A percentile compares a stretch with the other conserved stretches of the same genome.
Evolutionary conservation across 805 yeast genomes (phyloP).

Genomic region (Cyberlindnera veronae): DNA sequence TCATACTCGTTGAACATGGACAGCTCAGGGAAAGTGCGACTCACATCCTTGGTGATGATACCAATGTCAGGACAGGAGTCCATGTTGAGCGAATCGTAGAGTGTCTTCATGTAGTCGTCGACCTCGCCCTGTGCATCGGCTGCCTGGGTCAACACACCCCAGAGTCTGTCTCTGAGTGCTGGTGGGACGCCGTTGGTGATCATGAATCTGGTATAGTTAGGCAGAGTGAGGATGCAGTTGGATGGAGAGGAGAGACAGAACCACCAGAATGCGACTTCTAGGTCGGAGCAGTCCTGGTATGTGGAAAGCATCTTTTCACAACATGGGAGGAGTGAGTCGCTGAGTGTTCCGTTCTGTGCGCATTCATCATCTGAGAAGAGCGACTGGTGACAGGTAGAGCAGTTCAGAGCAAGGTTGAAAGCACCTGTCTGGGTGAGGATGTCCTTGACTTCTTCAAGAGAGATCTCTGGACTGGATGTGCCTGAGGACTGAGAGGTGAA

Average conservation of each 20-base stretch:
- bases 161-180: slow-evolving; percentile 39
- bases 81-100: slow-evolving; percentile 36
- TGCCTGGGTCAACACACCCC: slow-evolving; percentile 35
- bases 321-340: slow-evolving; percentile 18
- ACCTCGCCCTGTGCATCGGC: slow-evolving; percentile 21
- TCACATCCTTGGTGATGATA: slow-evolving; percentile 53
- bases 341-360: slow-evolving; percentile 17
- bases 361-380: slow-evolving; percentile 24
- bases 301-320: slow-evolving; percentile 19
- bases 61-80: slow-evolving; percentile 41
- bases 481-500: slow-evolving; percentile 8
- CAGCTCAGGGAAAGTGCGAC: slow-evolving; percentile 56
- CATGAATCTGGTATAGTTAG: slow-evolving; percentile 44
- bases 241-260: slow-evolving; percentile 42
- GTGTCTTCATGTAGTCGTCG: slow-evolving; percentile 26
- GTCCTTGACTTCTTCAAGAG: slow-evolving; percentile 27
- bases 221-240: slow-evolving; percentile 42
- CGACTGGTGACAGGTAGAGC: slow-evolving; percentile 26
- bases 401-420: slow-evolving; percentile 23
- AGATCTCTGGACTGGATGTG: slow-evolving; percentile 23
- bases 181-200: slow-evolving; percentile 41
- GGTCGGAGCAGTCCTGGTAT: slow-evolving; percentile 10
- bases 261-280: slow-evolving; percentile 43
- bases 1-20: slow-evolving; percentile 41
- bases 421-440: slow-evolving; percentile 23